phyloP scores from a whole-genome alignment of 257 asterid genomes.

The Rhazya stricta region DNA sequence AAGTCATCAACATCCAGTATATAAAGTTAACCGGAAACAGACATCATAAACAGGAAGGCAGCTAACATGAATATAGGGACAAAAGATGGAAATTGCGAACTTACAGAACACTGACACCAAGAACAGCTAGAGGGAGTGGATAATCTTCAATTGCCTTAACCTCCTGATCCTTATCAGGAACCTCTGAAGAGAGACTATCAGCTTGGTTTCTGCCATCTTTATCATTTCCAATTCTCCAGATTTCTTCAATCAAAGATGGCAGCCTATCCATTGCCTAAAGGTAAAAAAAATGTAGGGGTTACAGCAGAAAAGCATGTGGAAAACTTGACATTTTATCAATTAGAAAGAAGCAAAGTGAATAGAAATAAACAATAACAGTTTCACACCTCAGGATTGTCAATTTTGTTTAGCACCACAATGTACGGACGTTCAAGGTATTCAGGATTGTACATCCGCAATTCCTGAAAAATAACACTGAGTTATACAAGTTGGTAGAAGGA shows the following conservation, averaged over 20 bases:
- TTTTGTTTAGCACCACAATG: constrained; percentile 83
- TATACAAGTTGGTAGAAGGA: neutral
- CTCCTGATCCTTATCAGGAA: constrained; percentile 32
- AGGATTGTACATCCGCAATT: constrained; percentile 95
- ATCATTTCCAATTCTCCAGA: constrained; percentile 59
- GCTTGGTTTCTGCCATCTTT: constrained; percentile 25
- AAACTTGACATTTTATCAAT: neutral
- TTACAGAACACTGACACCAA: constrained; percentile 93
- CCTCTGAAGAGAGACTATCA: constrained; percentile 20
- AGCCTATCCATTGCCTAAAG: constrained; percentile 69
- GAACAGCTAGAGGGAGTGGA: constrained; percentile 73
- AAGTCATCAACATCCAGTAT: neutral
- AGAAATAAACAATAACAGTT: constrained; percentile 9
- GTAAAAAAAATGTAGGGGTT: neutral
- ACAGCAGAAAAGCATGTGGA: neutral
- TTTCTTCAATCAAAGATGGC: constrained; percentile 55
- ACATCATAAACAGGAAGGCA: neutral
- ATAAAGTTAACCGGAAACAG: neutral
- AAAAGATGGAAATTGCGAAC: constrained; percentile 21
- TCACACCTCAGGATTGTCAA: constrained; percentile 75
- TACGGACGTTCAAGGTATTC: constrained; percentile 88
- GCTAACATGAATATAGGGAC: neutral
- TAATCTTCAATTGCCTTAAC: constrained; percentile 78
- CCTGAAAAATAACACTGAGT: constrained; percentile 42
- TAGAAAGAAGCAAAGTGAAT: constrained; percentile 6